Percentiles rank a stretch among this genome's conserved stretches.
Conservation (phyloP, 176 grass and related monocot genomes). For the Alloteropsis semialata region DNA sequence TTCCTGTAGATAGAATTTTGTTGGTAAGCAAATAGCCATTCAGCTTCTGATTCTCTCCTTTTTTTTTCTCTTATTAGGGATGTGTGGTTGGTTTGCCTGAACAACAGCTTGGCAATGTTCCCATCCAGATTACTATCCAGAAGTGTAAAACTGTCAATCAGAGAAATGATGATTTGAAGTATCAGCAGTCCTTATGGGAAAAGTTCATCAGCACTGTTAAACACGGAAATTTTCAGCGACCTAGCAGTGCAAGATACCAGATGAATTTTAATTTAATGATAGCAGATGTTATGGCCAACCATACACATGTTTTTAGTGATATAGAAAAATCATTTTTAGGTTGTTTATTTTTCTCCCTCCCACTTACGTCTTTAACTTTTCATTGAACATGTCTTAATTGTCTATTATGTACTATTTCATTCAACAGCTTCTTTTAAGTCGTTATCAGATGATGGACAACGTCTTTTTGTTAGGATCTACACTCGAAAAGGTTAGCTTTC, state of each 20-base stretch:
- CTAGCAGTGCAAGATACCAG: constrained; percentile 60
- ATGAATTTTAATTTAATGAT: constrained; percentile 75
- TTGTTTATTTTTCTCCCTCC: constrained; percentile 24
- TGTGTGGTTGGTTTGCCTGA: constrained; percentile 48
- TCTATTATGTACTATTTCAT: constrained; percentile 16
- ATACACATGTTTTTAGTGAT: constrained; percentile 62
- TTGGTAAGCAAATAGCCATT: not conserved
- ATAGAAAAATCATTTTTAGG: constrained; percentile 82
- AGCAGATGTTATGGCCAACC: constrained; percentile 72
- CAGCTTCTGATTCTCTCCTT: not conserved
- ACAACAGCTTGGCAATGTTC: constrained; percentile 51
- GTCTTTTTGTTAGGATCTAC: constrained; percentile 92
- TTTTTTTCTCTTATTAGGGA: constrained; percentile 50
- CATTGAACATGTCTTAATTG: not conserved
- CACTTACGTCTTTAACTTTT: constrained; percentile 6
- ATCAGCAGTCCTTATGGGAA: constrained; percentile 58
- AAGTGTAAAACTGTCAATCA: constrained; percentile 44
- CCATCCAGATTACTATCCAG: constrained; percentile 59
- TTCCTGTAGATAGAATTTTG: not conserved
- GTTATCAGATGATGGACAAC: constrained; percentile 66
- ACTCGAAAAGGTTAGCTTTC: constrained; percentile 77
- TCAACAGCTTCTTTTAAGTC: constrained; percentile 66
- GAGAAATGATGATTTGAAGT: constrained; percentile 10
- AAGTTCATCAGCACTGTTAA: constrained; percentile 40
- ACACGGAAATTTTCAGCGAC: constrained; percentile 41